Percentiles rank a stretch among this genome's conserved stretches.
phyloP scores from a whole-genome alignment of 495 filamentous ascomycete species.

The Hyaloscypha variabilis region DNA sequence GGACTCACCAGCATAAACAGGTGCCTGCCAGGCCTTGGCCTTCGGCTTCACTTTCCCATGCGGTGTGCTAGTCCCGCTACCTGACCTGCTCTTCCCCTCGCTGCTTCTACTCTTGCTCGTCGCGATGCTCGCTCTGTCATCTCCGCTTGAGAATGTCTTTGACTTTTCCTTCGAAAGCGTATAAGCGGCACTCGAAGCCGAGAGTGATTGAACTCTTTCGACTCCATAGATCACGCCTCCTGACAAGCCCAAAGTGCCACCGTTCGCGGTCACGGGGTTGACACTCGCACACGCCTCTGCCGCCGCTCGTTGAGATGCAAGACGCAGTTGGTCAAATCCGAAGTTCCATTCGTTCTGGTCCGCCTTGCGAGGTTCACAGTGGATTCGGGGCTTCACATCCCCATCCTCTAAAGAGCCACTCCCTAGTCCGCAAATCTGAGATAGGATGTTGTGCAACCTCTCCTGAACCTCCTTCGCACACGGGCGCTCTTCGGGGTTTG shows the following conservation, averaged over 20 bases:
- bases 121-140: conserved; percentile 19
- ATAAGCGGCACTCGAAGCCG: not conserved
- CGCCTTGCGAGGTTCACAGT: conserved; percentile 18
- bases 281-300: conserved; percentile 32
- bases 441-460: conserved; percentile 46
- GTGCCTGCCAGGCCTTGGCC: conserved; percentile 40
- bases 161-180: not conserved
- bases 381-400: conserved; percentile 16
- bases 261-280: conserved; percentile 18
- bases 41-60: conserved; percentile 30
- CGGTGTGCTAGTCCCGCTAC: conserved; percentile 13
- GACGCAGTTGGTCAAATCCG: conserved; percentile 25
- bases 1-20: conserved; percentile 44
- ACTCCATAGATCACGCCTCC: conserved; percentile 29
- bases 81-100: conserved; percentile 20
- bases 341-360: conserved; percentile 20
- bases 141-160: not conserved
- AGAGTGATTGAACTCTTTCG: conserved; percentile 12
- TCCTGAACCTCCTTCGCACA: conserved; percentile 46
- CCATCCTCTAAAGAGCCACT: not conserved
- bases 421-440: conserved; percentile 38
- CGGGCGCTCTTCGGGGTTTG: conserved; percentile 47
- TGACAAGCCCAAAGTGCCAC: conserved; percentile 18
- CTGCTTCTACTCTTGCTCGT: conserved; percentile 27
- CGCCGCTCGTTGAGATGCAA: conserved; percentile 28